Base-by-base conservation (phyloP, 2,329 filamentous ascomycete genomes). In the Emmonsia crescens region DNA sequence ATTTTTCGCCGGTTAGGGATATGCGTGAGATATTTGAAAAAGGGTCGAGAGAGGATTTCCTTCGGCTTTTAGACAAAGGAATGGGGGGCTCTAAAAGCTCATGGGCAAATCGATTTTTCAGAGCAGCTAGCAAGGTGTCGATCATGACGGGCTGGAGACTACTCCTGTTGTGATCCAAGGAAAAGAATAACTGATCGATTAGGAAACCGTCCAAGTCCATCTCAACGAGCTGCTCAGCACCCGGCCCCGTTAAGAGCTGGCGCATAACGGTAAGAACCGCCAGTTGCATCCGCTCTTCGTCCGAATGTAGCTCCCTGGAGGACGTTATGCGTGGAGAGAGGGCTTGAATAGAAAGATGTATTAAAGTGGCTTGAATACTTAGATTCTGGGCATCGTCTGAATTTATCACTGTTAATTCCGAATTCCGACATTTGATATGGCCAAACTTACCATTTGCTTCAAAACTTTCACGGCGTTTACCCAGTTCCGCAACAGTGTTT, bases 141-240 rank as follows among this genome's bases (percentile, higher is more conserved):
- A 96, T 82, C 10, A 96, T 76, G 0, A 91, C 80, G 16, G 88
- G 85, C 69, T 96, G 91, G 0, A 93, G 82, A 59, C 86, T 86
- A 36, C 86, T 82, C 66, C 90, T 89, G 1, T 83, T 76, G 5
- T 82, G 79, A 44, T 80, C 74, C 24, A 91, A 77, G 19, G 86
- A 82, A 68, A 82, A 80, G 33, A 79, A 77, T 5, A 96, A 80
- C 65, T 85, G 83, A 38, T 87, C 84, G 63, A 94, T 87, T 33
- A 96, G 78, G 42, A 83, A 74, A 24, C 84, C 78, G 69, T 95
- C 90, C 10, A 95, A 77, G 60, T 88, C 84, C 55, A 73, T 72
- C 27, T 75, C 71, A 40, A 71, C 68, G 33, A 77, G 61, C 33
- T 74, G 69, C 57, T 75, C 73, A n/a, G 73, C 72, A 29, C 73